phyloP scores from a whole-genome alignment of 2,329 filamentous ascomycete species.

The Colletotrichum euphorbiae region DNA sequence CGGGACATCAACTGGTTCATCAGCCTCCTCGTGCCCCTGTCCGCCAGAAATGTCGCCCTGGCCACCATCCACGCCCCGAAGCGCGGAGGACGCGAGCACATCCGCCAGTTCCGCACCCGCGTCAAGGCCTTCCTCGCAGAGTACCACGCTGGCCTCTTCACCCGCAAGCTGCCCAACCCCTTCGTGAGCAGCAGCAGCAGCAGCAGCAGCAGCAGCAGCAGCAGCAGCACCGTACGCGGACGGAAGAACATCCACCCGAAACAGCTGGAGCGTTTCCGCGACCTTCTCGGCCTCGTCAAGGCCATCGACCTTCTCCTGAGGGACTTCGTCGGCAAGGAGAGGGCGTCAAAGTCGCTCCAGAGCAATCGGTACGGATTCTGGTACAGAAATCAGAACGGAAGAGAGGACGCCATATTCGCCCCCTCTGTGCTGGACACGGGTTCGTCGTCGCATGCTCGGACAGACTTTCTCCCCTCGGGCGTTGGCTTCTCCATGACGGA shows the following conservation, averaged over 20 bases:
- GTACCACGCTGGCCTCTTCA: background rate
- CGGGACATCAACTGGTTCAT: slow-evolving; percentile 2
- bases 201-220: too few relatives aligned
- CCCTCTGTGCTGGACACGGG: too few relatives aligned
- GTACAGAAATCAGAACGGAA: too few relatives aligned
- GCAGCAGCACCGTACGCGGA: background rate
- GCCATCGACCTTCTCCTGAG: slow-evolving; percentile 1
- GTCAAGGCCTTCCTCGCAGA: background rate
- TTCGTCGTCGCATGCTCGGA: background rate
- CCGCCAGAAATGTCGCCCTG: background rate
- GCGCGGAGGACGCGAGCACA: slow-evolving; percentile 4
- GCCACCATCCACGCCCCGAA: slow-evolving; percentile 4
- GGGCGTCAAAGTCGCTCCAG: too few relatives aligned
- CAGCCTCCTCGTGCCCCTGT: background rate
- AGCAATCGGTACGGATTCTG: too few relatives aligned
- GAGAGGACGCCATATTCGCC: background rate
- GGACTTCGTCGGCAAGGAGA: background rate
- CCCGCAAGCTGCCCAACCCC: background rate
- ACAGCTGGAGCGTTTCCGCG: background rate
- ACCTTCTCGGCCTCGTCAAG: background rate
- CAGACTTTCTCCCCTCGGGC: background rate
- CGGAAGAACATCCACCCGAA: background rate
- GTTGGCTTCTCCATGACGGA: background rate
- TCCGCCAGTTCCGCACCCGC: slow-evolving; percentile 19
- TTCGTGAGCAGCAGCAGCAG: background rate